Evolutionary conservation across 768 basidiomycete species (phyloP).

Genomic region (Suillus alpinus): DNA sequence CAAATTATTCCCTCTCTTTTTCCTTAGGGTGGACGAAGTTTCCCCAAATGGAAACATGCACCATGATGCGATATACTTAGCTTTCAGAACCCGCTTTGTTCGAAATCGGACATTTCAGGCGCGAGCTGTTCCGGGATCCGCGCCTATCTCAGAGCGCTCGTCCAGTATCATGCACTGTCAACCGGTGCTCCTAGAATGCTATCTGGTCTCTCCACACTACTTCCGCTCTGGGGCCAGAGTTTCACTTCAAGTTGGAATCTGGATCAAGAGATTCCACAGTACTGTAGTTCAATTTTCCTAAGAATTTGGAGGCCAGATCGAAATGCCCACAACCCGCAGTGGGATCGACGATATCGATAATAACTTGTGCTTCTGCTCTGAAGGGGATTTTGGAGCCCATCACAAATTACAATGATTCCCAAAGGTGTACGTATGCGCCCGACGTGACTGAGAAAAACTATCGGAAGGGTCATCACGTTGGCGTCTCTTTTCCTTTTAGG

Average conservation of each 20-base stretch:
- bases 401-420: background rate
- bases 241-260: background rate
- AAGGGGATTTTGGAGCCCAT: background rate
- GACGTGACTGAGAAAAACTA: background rate
- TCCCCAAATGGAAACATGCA: background rate
- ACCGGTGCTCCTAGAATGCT: background rate
- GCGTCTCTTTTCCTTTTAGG: background rate
- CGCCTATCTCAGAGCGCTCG: background rate
- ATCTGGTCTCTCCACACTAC: background rate
- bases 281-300: background rate
- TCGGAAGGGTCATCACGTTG: no score
- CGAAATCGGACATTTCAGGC: background rate
- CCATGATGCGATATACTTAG: background rate
- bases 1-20: background rate
- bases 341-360: background rate
- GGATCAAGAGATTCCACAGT: background rate
- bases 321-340: background rate
- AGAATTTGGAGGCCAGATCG: background rate
- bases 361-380: background rate
- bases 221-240: background rate
- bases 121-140: background rate
- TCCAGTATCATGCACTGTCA: background rate
- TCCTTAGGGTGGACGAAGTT: background rate
- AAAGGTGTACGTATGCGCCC: background rate
- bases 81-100: background rate